phyloP scores from a whole-genome alignment of 495 filamentous ascomycete species.

The Daldinia childiae region DNA sequence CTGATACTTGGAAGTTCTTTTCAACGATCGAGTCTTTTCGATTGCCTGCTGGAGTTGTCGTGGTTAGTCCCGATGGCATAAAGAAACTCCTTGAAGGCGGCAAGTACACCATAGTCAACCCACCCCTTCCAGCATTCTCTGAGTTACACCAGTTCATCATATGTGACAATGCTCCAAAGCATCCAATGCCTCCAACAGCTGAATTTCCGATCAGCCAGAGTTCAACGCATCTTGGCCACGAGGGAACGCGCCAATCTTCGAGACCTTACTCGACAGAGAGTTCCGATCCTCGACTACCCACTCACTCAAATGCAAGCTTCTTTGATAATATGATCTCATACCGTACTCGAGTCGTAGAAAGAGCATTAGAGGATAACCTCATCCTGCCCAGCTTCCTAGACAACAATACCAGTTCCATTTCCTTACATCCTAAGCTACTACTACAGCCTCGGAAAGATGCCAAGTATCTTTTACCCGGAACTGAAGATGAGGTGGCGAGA shows the following conservation, averaged over 20 bases:
- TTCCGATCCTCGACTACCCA: neutral
- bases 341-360: neutral
- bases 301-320: neutral
- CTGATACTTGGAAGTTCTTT: too few species aligned
- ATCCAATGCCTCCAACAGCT: neutral
- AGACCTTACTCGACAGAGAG: too few species aligned
- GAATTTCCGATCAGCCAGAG: neutral
- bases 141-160: neutral
- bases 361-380: neutral
- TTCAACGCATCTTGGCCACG: too few species aligned
- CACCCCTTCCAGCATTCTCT: neutral
- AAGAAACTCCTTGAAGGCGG: neutral
- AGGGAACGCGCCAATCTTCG: too few species aligned
- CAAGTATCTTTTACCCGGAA: neutral
- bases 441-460: neutral
- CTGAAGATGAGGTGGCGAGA: neutral
- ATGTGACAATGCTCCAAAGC: constrained; percentile 4
- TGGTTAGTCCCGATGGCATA: neutral
- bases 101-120: constrained; percentile 7
- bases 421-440: neutral
- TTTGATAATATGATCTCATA: neutral
- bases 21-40: neutral
- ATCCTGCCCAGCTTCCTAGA: neutral
- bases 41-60: constrained; percentile 3
- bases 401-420: neutral